These are phyloP conservation scores for Colletotrichum sp. DNA, from an alignment of 2,329 filamentous ascomycete genomes.

Conservation along the genomic window DNA sequence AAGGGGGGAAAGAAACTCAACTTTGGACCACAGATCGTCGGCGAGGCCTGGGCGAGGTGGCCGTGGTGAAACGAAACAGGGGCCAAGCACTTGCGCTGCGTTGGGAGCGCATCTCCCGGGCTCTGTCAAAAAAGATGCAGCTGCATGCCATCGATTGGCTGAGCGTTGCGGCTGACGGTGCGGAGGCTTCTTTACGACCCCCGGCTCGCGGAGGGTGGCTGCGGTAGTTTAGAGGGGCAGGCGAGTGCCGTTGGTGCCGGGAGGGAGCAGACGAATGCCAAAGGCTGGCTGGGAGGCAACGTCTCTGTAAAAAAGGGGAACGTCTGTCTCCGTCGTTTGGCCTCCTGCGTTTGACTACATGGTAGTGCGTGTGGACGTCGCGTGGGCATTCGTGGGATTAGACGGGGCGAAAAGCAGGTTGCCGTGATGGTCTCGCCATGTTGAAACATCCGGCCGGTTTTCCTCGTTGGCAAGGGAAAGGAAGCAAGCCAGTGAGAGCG, in stretches of 20 bases:
- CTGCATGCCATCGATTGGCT: slow-evolving; percentile 8
- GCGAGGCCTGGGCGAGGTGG: slow-evolving; percentile 12
- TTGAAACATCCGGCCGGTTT: neutral
- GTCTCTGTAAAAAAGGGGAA: neutral
- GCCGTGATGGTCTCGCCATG: neutral
- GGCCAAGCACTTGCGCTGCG: slow-evolving; percentile 6
- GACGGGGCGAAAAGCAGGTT: neutral
- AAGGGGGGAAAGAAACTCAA: neutral
- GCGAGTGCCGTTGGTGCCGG: slow-evolving; percentile 11
- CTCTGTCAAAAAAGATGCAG: slow-evolving; percentile 14
- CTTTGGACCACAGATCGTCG: slow-evolving; percentile 8
- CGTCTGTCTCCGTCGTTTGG: neutral
- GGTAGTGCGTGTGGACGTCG: neutral
- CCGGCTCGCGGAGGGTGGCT: neutral
- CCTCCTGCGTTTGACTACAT: neutral
- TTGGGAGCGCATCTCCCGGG: neutral
- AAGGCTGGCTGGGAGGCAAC: neutral
- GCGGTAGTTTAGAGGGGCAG: neutral
- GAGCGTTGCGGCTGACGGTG: slow-evolving; percentile 12
- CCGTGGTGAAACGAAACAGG: slow-evolving; percentile 23
- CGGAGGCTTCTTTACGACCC: neutral
- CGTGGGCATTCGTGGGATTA: neutral
- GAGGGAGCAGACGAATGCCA: neutral
- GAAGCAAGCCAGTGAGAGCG: neutral
- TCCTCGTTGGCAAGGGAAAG: neutral